Conservation (phyloP, 345 rosid genomes). For the Hibiscus syriacus region DNA sequence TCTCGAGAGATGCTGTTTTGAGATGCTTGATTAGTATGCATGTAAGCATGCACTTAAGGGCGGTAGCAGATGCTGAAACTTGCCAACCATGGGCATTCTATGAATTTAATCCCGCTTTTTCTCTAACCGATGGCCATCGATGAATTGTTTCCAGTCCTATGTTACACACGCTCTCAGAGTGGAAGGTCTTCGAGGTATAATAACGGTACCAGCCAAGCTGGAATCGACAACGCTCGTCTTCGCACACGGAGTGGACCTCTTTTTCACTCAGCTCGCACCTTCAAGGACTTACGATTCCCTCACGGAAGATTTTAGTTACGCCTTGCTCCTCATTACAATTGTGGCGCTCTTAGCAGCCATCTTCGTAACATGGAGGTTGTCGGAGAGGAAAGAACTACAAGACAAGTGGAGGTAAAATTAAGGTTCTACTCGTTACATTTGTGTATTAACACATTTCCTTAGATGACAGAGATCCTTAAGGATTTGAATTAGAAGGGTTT, state of each 20-base stretch:
- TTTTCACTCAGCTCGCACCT: slow-evolving; percentile 86
- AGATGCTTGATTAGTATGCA: neutral
- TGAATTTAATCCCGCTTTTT: neutral
- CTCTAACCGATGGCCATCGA: neutral
- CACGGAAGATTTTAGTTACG: slow-evolving; percentile 92
- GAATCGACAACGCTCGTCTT: slow-evolving; percentile 91
- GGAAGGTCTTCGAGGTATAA: slow-evolving; percentile 75
- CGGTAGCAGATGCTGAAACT: no score
- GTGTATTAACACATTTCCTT: slow-evolving; percentile 14
- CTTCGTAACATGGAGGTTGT: slow-evolving; percentile 72
- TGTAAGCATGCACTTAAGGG: no score
- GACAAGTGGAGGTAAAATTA: slow-evolving; percentile 78
- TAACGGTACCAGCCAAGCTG: slow-evolving; percentile 88
- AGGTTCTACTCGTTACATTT: slow-evolving; percentile 6
- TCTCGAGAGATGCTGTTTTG: neutral
- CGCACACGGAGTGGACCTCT: slow-evolving; percentile 85
- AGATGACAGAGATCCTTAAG: neutral
- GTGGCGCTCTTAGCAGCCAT: slow-evolving; percentile 78
- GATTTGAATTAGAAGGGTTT: slow-evolving; percentile 13
- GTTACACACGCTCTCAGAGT: slow-evolving; percentile 75
- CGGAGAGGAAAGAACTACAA: slow-evolving; percentile 82
- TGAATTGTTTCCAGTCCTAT: slow-evolving; percentile 49
- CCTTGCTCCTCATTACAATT: slow-evolving; percentile 79
- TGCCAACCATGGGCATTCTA: no score
- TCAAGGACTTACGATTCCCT: slow-evolving; percentile 95